phyloP scores from a whole-genome alignment of 2,329 filamentous ascomycete genomes.

The Bipolaris zeicola region DNA sequence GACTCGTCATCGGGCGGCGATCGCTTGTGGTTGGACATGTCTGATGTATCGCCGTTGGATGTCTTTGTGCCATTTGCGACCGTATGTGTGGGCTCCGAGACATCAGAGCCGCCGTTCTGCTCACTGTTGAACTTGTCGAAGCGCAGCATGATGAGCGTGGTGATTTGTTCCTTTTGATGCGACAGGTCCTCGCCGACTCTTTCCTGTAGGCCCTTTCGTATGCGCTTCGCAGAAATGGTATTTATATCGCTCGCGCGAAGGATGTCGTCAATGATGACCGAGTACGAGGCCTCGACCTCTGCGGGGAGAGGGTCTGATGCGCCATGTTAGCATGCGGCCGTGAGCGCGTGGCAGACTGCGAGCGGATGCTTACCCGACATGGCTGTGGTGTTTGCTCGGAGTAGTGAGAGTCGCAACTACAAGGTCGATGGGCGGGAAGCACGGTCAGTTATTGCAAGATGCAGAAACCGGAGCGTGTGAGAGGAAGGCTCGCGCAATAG shows the following conservation, averaged over 20 bases:
- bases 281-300: constrained; percentile 58
- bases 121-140: constrained; percentile 56
- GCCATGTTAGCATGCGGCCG: constrained; percentile 17
- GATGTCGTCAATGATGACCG: constrained; percentile 67
- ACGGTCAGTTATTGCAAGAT: background rate
- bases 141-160: constrained; percentile 54
- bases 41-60: constrained; percentile 30
- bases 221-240: constrained; percentile 68
- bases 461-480: constrained; percentile 2
- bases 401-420: constrained; percentile 1
- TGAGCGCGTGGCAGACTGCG: constrained; percentile 6
- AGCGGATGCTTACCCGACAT: constrained; percentile 38
- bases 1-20: constrained; percentile 49
- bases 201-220: constrained; percentile 67
- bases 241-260: constrained; percentile 65
- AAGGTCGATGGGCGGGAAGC: background rate
- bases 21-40: constrained; percentile 49
- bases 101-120: constrained; percentile 39
- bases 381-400: constrained; percentile 18
- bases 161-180: constrained; percentile 61
- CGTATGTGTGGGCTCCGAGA: constrained; percentile 48
- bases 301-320: constrained; percentile 49
- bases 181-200: constrained; percentile 65
- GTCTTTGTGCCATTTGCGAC: constrained; percentile 41
- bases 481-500: constrained; percentile 12